These are phyloP conservation scores for Blastocystis sp. DNA, from an alignment of 352 stramenopile genomes.

Conservation along the genomic window DNA sequence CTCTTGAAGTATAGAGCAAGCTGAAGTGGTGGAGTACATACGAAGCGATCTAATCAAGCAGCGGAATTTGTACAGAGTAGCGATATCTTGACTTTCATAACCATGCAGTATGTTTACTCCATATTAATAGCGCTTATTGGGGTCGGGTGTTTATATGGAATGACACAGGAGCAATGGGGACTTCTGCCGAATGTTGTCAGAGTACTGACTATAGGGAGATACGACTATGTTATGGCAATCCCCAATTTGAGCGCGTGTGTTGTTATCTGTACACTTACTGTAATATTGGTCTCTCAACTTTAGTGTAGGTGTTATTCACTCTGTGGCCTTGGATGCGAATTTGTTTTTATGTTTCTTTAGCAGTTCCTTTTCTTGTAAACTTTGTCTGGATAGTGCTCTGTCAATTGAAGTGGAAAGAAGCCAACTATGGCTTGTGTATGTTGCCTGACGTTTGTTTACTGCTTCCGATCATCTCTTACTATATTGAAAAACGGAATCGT, in stretches of 20 bases:
- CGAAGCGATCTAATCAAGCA: slow-evolving; percentile 2
- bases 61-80: background rate
- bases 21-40: slow-evolving; percentile 22
- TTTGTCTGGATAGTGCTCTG: background rate
- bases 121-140: background rate
- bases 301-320: slow-evolving; percentile 4
- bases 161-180: background rate
- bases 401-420: background rate
- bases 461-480: background rate
- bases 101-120: slow-evolving; percentile 1
- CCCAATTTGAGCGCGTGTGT: slow-evolving; percentile 9
- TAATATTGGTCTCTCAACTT: background rate
- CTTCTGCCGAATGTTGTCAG: slow-evolving; percentile 26
- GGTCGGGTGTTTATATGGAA: background rate
- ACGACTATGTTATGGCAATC: background rate
- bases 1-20: slow-evolving; percentile 3
- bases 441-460: background rate
- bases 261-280: background rate
- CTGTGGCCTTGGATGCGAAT: slow-evolving; percentile 32
- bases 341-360: background rate
- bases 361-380: background rate
- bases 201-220: slow-evolving; percentile 3
- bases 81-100: background rate
- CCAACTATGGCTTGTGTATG: background rate
- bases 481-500: background rate